Conservation (phyloP, 345 rosid species). For the Eucalyptus marginata region DNA sequence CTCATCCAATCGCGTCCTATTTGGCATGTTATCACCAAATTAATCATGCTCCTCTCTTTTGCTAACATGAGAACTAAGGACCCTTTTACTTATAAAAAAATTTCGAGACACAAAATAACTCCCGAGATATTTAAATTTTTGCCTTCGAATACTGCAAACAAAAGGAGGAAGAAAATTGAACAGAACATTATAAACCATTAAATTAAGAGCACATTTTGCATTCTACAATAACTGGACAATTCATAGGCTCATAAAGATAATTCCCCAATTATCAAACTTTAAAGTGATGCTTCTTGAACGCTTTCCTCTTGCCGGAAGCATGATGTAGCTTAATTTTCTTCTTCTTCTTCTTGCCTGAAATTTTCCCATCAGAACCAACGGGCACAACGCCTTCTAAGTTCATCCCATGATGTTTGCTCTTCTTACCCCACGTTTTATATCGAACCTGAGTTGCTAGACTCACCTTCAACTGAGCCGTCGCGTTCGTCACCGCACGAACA, state of each 20-base stretch:
- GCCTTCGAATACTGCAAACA: not conserved
- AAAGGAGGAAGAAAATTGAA: not conserved
- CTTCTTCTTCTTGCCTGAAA: conserved; percentile 29
- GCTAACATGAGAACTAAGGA: not conserved
- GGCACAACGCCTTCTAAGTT: conserved; percentile 8
- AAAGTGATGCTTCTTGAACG: not conserved
- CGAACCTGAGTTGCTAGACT: conserved; percentile 5
- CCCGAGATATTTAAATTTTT: not conserved
- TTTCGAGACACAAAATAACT: not conserved
- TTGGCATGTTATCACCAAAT: not conserved
- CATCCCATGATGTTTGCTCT: conserved; percentile 20
- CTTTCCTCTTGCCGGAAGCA: not conserved
- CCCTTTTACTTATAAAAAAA: not conserved
- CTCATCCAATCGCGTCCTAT: not conserved
- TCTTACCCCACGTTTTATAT: conserved; percentile 22
- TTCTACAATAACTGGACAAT: not conserved
- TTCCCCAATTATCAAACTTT: not conserved
- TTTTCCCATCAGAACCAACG: conserved; percentile 29
- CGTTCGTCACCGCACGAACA: conserved; percentile 1
- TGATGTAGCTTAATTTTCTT: conserved; percentile 10
- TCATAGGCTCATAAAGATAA: not conserved
- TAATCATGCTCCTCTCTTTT: not conserved
- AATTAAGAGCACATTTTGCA: not conserved
- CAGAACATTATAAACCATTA: not conserved
- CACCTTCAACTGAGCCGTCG: conserved; percentile 14